Conservation (phyloP, 208 protist species). For the Crithidia bombi region DNA sequence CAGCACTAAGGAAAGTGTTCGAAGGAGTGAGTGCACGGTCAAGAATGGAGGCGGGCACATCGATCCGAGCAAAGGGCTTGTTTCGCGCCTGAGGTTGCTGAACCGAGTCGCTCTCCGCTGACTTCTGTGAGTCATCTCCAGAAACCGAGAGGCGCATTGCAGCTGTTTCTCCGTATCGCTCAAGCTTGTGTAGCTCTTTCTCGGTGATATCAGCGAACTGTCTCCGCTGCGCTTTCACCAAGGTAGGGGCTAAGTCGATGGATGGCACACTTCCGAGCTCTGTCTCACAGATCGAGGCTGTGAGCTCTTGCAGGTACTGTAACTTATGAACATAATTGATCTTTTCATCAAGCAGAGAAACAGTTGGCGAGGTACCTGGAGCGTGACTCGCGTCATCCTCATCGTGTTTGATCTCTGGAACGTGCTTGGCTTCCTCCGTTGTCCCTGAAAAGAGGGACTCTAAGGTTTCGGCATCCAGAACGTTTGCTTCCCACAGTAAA, state of each 20-base stretch:
- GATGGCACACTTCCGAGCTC: slow-evolving; percentile 37
- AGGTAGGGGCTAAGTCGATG: slow-evolving; percentile 61
- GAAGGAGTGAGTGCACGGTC: slow-evolving; percentile 68
- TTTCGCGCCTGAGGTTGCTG: neutral
- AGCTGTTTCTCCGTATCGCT: slow-evolving; percentile 60
- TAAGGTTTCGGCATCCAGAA: slow-evolving; percentile 59
- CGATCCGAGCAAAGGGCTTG: neutral
- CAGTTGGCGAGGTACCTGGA: neutral
- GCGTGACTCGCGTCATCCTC: neutral
- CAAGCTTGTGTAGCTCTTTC: slow-evolving; percentile 60
- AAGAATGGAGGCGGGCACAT: slow-evolving; percentile 38
- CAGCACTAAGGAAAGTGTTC: slow-evolving; percentile 67
- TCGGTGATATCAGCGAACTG: slow-evolving; percentile 61
- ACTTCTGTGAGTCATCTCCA: neutral
- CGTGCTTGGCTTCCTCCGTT: neutral
- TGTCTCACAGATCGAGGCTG: slow-evolving; percentile 32
- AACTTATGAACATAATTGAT: slow-evolving; percentile 41
- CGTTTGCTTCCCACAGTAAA: slow-evolving; percentile 47
- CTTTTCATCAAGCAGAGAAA: slow-evolving; percentile 42
- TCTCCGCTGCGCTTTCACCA: slow-evolving; percentile 55
- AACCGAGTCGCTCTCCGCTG: neutral
- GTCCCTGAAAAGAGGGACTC: slow-evolving; percentile 18
- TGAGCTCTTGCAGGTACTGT: slow-evolving; percentile 56
- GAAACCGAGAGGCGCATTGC: slow-evolving; percentile 17
- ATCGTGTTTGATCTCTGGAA: neutral